These are phyloP conservation scores for Solanum habrochaites DNA, from an alignment of 257 asterid genomes.

Conservation along the genomic window DNA sequence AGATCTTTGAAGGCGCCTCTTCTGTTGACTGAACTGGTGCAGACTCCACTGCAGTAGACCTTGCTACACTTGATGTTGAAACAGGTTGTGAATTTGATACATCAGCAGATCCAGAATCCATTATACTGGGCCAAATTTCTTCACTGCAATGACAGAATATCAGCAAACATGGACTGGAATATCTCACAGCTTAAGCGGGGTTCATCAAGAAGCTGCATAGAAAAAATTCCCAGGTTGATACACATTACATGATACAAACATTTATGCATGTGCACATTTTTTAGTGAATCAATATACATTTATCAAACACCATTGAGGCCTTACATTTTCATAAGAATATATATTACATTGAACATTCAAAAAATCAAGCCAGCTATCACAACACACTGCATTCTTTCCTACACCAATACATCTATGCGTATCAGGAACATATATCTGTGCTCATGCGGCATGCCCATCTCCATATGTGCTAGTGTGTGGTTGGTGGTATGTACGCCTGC, in stretches of 20 bases:
- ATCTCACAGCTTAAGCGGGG: neutral
- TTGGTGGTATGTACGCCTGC: neutral
- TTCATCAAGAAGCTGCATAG: neutral
- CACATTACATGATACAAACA: neutral
- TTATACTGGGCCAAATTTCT: slow-evolving; percentile 15
- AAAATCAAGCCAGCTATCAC: neutral
- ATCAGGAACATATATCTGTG: neutral
- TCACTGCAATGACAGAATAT: neutral
- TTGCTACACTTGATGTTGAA: slow-evolving; percentile 17
- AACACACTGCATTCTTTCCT: neutral
- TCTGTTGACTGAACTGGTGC: slow-evolving; percentile 30
- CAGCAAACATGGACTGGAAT: neutral
- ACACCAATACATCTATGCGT: neutral
- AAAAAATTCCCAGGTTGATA: neutral
- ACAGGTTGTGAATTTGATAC: slow-evolving; percentile 22
- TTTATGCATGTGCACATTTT: neutral
- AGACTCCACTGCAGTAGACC: slow-evolving; percentile 28
- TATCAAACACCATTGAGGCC: neutral
- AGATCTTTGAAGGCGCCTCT: slow-evolving; percentile 43
- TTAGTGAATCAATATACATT: neutral
- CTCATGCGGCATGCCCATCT: neutral
- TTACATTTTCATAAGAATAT: neutral
- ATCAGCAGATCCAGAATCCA: slow-evolving; percentile 51
- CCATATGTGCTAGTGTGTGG: neutral
- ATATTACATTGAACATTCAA: neutral